These are phyloP conservation scores for Komagataea norvegica DNA, from an alignment of 1,139 yeast species.

Conservation along the genomic window DNA sequence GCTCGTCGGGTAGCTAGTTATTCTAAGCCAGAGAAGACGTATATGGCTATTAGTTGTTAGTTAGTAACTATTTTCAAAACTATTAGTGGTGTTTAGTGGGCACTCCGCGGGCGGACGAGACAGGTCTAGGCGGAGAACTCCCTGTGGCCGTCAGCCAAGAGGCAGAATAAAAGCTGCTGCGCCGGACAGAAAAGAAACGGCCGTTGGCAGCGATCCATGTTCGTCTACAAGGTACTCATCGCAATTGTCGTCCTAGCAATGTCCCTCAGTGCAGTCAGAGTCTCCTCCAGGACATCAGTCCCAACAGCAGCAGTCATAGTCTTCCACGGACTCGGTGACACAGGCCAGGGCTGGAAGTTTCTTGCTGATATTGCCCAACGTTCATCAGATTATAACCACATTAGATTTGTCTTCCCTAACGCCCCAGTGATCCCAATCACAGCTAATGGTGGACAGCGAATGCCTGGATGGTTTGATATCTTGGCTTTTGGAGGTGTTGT, in stretches of 20 bases:
- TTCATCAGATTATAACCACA: conserved; percentile 47
- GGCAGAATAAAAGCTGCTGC: too few relatives aligned
- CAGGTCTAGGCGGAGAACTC: too few relatives aligned
- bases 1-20: conserved; percentile 5
- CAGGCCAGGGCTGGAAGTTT: conserved; percentile 88
- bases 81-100: too few relatives aligned
- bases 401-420: conserved; percentile 81
- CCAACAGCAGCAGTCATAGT: conserved; percentile 71
- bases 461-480: conserved; percentile 92
- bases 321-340: conserved; percentile 88
- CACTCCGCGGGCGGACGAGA: too few relatives aligned
- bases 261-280: conserved; percentile 34
- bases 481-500: conserved; percentile 45
- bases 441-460: conserved; percentile 56
- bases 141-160: too few relatives aligned
- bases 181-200: not conserved
- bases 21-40: too few relatives aligned
- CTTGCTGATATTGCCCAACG: conserved; percentile 48
- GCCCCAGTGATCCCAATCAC: conserved; percentile 76
- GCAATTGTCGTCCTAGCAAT: not conserved
- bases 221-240: not conserved
- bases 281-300: conserved; percentile 31
- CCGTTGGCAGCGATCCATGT: too few relatives aligned
- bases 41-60: too few relatives aligned
- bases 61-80: too few relatives aligned